Evolutionary conservation across 2,329 filamentous ascomycete genomes (phyloP).

Genomic region (Tothia fuscella): DNA sequence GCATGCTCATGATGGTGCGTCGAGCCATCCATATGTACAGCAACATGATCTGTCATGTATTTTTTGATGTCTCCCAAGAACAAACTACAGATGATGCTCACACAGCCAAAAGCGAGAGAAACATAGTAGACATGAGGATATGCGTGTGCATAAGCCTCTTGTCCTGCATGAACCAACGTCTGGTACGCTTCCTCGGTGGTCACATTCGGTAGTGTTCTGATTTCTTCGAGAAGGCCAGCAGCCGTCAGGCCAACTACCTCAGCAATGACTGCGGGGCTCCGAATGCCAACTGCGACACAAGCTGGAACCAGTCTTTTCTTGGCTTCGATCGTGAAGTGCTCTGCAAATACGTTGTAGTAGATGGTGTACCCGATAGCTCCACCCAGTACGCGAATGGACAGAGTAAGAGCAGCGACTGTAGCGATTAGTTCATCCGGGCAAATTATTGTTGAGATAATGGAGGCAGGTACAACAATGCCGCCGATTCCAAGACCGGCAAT

Average conservation of each 20-base stretch:
- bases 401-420: conserved; percentile 54
- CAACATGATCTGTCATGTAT: conserved; percentile 19
- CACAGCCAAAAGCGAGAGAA: conserved; percentile 21
- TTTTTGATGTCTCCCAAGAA: conserved; percentile 22
- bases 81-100: conserved; percentile 18
- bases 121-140: conserved; percentile 23
- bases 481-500: conserved; percentile 54
- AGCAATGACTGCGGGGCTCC: not conserved
- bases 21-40: conserved; percentile 14
- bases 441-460: conserved; percentile 57
- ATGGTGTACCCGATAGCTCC: conserved; percentile 52
- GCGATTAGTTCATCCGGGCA: conserved; percentile 60
- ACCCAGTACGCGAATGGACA: conserved; percentile 57
- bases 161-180: conserved; percentile 15
- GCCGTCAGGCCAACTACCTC: conserved; percentile 9
- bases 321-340: conserved; percentile 14
- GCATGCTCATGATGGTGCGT: too few relatives aligned
- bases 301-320: conserved; percentile 5
- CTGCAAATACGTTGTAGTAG: conserved; percentile 27
- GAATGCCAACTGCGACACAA: conserved; percentile 7
- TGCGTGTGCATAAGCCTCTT: conserved; percentile 18
- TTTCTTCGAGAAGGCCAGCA: conserved; percentile 1
- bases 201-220: conserved; percentile 6
- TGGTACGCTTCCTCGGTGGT: conserved; percentile 15
- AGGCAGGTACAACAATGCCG: conserved; percentile 54